Evolutionary conservation across 2,329 filamentous ascomycete genomes (phyloP).

Genomic region (Fusarium albosuccineum): DNA sequence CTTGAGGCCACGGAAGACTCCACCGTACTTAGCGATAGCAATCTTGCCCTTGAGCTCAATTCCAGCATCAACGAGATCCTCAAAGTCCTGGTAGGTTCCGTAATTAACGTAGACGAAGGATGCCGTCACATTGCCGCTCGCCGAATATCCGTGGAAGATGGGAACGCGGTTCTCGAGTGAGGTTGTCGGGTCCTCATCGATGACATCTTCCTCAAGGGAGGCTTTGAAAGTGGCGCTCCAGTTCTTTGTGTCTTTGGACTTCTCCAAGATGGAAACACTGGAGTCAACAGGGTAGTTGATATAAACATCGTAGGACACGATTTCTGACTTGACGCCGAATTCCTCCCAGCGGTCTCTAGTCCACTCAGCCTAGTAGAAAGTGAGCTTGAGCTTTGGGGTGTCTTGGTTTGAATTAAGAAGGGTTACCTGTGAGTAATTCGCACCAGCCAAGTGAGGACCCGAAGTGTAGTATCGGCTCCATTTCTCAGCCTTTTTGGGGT

Average conservation of each 20-base stretch:
- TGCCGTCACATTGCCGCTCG: slow-evolving; percentile 90
- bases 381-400: slow-evolving; percentile 8
- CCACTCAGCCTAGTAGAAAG: slow-evolving; percentile 71
- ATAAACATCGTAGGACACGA: slow-evolving; percentile 81
- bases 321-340: slow-evolving; percentile 74
- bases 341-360: slow-evolving; percentile 80
- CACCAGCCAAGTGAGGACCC: slow-evolving; percentile 81
- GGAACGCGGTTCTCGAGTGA: slow-evolving; percentile 80
- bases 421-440: slow-evolving; percentile 77
- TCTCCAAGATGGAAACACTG: slow-evolving; percentile 73
- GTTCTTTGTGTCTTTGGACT: slow-evolving; percentile 49
- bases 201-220: slow-evolving; percentile 83
- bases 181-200: slow-evolving; percentile 86
- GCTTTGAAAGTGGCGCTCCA: slow-evolving; percentile 83
- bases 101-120: slow-evolving; percentile 92
- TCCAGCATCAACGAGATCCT: slow-evolving; percentile 82
- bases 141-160: slow-evolving; percentile 95
- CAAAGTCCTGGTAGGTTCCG: slow-evolving; percentile 86
- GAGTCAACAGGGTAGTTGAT: slow-evolving; percentile 83
- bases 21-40: slow-evolving; percentile 86
- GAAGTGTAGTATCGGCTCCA: slow-evolving; percentile 85
- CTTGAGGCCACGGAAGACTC: slow-evolving; percentile 90
- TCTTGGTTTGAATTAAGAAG: not conserved
- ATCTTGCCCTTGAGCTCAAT: slow-evolving; percentile 86
- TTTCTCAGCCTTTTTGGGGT: slow-evolving; percentile 69